phyloP scores from a whole-genome alignment of 495 filamentous ascomycete species.

The Penicillium lagena region DNA sequence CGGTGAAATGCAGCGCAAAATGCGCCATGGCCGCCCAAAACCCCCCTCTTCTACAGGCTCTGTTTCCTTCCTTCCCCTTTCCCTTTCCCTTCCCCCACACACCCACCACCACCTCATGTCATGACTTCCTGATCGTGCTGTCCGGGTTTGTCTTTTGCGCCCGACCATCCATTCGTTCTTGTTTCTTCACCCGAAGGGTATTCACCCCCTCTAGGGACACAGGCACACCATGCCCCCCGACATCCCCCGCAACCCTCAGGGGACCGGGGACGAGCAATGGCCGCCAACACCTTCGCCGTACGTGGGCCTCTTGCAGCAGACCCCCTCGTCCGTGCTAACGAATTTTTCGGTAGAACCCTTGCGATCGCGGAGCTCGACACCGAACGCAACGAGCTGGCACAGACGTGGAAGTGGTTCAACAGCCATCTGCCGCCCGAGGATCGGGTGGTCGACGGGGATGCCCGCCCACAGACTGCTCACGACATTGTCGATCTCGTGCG shows the following conservation, averaged over 20 bases:
- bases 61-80: constrained; percentile 7
- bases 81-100: constrained; percentile 5
- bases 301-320: not conserved
- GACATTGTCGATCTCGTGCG: constrained; percentile 29
- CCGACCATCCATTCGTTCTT: too few species aligned
- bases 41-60: constrained; percentile 7
- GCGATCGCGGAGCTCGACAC: constrained; percentile 36
- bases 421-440: constrained; percentile 25
- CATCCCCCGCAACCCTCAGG: constrained; percentile 3
- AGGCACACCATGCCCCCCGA: constrained; percentile 18
- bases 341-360: constrained; percentile 14
- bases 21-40: too few species aligned
- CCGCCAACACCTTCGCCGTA: not conserved
- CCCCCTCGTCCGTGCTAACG: too few species aligned
- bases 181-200: too few species aligned
- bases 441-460: constrained; percentile 21
- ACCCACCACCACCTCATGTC: constrained; percentile 7
- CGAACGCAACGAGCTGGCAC: constrained; percentile 38
- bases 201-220: constrained; percentile 1
- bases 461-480: constrained; percentile 24
- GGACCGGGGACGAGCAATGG: too few species aligned
- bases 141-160: not conserved
- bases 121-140: constrained; percentile 9
- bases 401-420: constrained; percentile 38
- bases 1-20: not conserved